Base-by-base conservation (phyloP, 495 filamentous ascomycete genomes). In the Hypomontagnella submonticulosa region DNA sequence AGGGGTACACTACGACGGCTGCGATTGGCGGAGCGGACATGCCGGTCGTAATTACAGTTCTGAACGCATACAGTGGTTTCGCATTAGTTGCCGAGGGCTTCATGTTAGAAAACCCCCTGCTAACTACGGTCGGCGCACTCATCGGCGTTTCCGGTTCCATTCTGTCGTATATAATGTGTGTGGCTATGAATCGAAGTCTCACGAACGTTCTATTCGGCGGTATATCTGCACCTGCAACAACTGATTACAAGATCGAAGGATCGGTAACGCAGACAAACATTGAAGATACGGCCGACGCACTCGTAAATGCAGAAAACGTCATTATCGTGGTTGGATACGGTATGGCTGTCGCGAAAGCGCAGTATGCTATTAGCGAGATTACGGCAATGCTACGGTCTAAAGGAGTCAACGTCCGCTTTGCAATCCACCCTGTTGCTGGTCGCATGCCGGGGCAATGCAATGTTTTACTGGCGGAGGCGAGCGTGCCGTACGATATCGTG, bases 391-490 rank as follows among this genome's bases (percentile, higher is more conserved):
- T 92, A 9, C 87, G 89, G 30, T 71, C 84, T 12, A 88, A 87
- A 68, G 89, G 89, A 15, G 79, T 92, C 66, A 90, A 87, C 19
- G 90, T 92, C 8, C 87, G 90, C n/a, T 94, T 94, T 64, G 91
- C 90, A 10, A 94, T 94, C 61, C 91, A 93, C 69, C 90, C 90
- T 0, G 90, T 93, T 18, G 90, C 91, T 0, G 91, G 91, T 38
- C 84, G 91, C 20, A 94, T 94, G 91, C 91, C 91, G 0, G 91
- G 91, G 2, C 91, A 94, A 72, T 93, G 90, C 77, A 94, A 94
- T 67, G 91, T 94, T 6, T 79, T 94, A 7, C 84, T 93, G 4
- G 91, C 91, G 2, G 91, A 94, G 70, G 91, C 91, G 1, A 88
- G 84, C 20, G 91, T 94, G 30, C 90, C 90, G 4, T 94, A 94